phyloP scores from a whole-genome alignment of 345 rosid species.

The Citrus trifoliata region DNA sequence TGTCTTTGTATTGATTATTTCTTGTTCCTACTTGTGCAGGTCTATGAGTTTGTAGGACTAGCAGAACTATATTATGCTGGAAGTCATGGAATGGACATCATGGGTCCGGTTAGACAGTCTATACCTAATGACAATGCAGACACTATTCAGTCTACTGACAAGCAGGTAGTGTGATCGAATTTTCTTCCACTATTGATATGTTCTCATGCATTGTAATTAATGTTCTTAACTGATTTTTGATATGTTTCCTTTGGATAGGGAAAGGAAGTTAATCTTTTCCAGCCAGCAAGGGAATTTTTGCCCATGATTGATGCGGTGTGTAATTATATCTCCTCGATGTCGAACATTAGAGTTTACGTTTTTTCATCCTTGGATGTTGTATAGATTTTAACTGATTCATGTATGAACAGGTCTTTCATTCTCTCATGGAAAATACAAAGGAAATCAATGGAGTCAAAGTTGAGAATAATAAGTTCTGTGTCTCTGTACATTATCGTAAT shows the following conservation, averaged over 20 bases:
- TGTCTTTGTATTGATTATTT: background rate
- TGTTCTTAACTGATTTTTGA: slow-evolving; percentile 15
- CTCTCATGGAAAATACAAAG: slow-evolving; percentile 58
- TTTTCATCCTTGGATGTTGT: slow-evolving; percentile 2
- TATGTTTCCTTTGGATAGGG: slow-evolving; percentile 35
- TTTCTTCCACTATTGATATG: background rate
- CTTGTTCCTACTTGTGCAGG: slow-evolving; percentile 41
- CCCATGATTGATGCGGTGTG: slow-evolving; percentile 64
- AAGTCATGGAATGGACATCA: slow-evolving; percentile 98
- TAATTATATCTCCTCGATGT: background rate
- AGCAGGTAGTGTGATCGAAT: slow-evolving; percentile 40
- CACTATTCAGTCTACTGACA: slow-evolving; percentile 43
- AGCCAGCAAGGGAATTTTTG: slow-evolving; percentile 76
- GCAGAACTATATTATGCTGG: slow-evolving; percentile 91
- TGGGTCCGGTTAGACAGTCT: slow-evolving; percentile 64
- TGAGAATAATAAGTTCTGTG: slow-evolving; percentile 87
- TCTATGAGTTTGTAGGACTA: slow-evolving; percentile 69
- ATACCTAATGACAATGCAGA: slow-evolving; percentile 33
- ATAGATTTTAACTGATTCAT: slow-evolving; percentile 3
- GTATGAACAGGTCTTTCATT: slow-evolving; percentile 53
- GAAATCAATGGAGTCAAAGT: slow-evolving; percentile 72
- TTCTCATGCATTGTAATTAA: background rate
- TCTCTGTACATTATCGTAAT: slow-evolving; percentile 93
- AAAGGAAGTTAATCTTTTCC: slow-evolving; percentile 69
- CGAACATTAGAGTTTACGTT: background rate